phyloP scores from a whole-genome alignment of 805 yeast genomes.

The Kluyveromyces wickerhamii region DNA sequence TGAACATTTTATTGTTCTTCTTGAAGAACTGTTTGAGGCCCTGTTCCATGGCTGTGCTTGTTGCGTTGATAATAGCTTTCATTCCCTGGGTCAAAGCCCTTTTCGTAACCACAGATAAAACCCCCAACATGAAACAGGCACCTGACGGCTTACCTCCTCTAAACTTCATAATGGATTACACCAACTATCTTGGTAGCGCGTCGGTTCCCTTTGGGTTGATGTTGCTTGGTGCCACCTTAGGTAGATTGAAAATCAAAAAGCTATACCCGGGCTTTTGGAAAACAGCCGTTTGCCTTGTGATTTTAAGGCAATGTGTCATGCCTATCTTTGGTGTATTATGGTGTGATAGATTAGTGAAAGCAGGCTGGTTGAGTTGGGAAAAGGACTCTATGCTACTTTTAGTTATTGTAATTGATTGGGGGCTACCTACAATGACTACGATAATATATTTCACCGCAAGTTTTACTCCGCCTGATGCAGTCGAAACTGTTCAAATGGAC shows the following conservation, averaged over 20 bases:
- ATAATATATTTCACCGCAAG: conserved; percentile 83
- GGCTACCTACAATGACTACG: conserved; percentile 85
- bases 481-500: conserved; percentile 58
- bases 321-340: conserved; percentile 76
- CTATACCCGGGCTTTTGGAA: conserved; percentile 62
- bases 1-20: conserved; percentile 27
- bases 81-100: conserved; percentile 82
- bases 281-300: conserved; percentile 52
- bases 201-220: conserved; percentile 85
- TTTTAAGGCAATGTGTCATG: conserved; percentile 54
- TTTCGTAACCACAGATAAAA: conserved; percentile 44
- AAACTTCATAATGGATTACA: conserved; percentile 75
- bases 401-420: conserved; percentile 67
- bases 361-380: conserved; percentile 55
- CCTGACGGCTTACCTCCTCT: conserved; percentile 85
- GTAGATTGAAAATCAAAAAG: conserved; percentile 55
- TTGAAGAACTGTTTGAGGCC: conserved; percentile 60
- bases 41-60: conserved; percentile 58
- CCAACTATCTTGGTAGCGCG: conserved; percentile 76
- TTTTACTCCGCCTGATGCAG: conserved; percentile 57
- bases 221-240: conserved; percentile 81
- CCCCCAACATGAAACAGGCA: conserved; percentile 51
- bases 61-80: conserved; percentile 64
- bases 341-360: conserved; percentile 51
- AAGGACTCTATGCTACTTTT: conserved; percentile 53